phyloP scores from a whole-genome alignment of 1,284 basidiomycete species.

The Puccinia novopanici region DNA sequence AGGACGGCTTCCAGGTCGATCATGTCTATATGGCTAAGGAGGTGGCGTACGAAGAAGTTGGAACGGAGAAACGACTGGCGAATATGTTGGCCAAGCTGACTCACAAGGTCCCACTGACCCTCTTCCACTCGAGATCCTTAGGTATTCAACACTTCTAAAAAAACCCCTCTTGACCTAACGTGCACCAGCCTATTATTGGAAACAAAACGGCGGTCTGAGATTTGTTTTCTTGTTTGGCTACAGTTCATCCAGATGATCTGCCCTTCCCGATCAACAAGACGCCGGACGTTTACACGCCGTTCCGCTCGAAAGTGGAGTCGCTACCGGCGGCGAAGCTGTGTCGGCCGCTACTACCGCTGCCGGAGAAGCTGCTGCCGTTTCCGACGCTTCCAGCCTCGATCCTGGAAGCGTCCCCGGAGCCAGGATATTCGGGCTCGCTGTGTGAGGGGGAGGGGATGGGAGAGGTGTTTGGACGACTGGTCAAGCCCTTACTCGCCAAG shows the following conservation, averaged over 20 bases:
- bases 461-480: constrained; percentile 54
- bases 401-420: constrained; percentile 58
- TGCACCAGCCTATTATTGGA: neutral
- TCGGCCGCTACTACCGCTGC: constrained; percentile 55
- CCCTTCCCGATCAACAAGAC: constrained; percentile 61
- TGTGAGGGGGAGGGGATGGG: constrained; percentile 52
- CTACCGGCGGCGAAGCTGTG: constrained; percentile 60
- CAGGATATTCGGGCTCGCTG: constrained; percentile 39
- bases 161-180: neutral
- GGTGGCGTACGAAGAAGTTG: constrained; percentile 54
- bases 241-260: constrained; percentile 61
- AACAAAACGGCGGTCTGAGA: neutral
- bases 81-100: constrained; percentile 1
- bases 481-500: constrained; percentile 56
- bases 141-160: neutral
- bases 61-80: constrained; percentile 33
- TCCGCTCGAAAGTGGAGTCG: constrained; percentile 62
- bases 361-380: constrained; percentile 53
- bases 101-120: constrained; percentile 21
- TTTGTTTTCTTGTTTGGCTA: neutral
- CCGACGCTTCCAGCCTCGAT: constrained; percentile 51
- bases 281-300: constrained; percentile 64
- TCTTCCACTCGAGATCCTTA: constrained; percentile 42
- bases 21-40: constrained; percentile 63
- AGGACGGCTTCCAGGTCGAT: constrained; percentile 60